Evolutionary conservation across 495 filamentous ascomycete genomes (phyloP).

Genomic region (Annulohypoxylon nitens): DNA sequence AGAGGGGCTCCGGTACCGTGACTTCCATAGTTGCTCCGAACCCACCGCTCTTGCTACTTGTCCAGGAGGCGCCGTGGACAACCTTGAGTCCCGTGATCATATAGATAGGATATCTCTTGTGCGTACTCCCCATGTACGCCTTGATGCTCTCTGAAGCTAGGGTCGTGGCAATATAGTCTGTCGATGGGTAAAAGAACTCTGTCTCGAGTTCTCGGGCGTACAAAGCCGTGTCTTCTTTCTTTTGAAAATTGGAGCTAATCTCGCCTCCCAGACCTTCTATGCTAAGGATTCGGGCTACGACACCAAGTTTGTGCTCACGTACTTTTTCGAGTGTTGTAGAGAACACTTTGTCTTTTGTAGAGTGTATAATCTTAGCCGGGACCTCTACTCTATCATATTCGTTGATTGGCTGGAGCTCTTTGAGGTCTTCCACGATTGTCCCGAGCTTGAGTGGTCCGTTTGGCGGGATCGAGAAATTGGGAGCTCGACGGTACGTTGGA

Average conservation of each 20-base stretch:
- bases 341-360: not conserved
- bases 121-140: conserved; percentile 2
- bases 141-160: not conserved
- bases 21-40: not conserved
- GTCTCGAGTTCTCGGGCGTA: conserved; percentile 8
- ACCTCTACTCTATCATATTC: not conserved
- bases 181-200: not conserved
- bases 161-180: not conserved
- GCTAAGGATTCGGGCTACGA: not conserved
- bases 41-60: not conserved
- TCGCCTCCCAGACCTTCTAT: not conserved
- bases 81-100: conserved; percentile 11
- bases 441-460: conserved; percentile 5
- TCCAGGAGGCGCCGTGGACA: not conserved
- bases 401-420: conserved; percentile 3
- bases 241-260: not conserved
- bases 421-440: conserved; percentile 8
- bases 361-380: not conserved
- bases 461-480: conserved; percentile 9
- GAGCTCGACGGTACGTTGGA: conserved; percentile 13
- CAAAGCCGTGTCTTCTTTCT: not conserved
- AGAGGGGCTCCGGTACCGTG: not conserved
- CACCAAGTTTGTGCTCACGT: not conserved
- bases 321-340: conserved; percentile 1
- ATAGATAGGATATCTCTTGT: not conserved